Percentiles rank a stretch among this genome's conserved stretches.
Conservation (phyloP, 768 basidiomycete species). For the Vararia minispora region DNA sequence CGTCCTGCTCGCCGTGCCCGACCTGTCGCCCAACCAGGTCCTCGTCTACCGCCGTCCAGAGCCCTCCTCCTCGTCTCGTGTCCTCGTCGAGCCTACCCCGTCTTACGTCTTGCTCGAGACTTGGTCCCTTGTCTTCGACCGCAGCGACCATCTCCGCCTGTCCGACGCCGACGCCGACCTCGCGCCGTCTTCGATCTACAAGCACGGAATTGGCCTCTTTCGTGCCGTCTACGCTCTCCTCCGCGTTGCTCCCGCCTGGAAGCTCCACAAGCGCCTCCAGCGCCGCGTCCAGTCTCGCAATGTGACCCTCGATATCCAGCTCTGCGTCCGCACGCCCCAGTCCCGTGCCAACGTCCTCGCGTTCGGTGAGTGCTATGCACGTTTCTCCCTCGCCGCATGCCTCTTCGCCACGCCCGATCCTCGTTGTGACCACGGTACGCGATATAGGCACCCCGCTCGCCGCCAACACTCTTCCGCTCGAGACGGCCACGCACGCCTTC, state of each 20-base stretch:
- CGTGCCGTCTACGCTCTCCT: constrained; percentile 65
- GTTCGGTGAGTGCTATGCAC: constrained; percentile 25
- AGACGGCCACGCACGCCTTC: constrained; percentile 48
- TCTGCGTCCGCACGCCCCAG: constrained; percentile 28
- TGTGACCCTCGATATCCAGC: constrained; percentile 35
- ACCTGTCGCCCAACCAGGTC: constrained; percentile 56
- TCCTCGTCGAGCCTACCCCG: constrained; percentile 60
- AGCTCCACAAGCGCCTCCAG: constrained; percentile 50
- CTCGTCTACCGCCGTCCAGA: constrained; percentile 56
- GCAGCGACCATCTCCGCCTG: constrained; percentile 4
- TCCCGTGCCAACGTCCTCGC: constrained; percentile 20
- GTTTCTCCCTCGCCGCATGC: neutral
- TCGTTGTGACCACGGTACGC: constrained; percentile 10
- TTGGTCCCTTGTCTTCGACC: constrained; percentile 44
- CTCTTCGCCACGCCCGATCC: constrained; percentile 3
- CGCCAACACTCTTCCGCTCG: constrained; percentile 26
- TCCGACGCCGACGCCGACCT: constrained; percentile 30
- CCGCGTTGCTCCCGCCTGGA: constrained; percentile 69
- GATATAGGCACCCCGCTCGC: constrained; percentile 29
- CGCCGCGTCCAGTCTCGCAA: constrained; percentile 28
- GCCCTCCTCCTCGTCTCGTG: constrained; percentile 31
- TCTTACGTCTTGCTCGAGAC: constrained; percentile 62
- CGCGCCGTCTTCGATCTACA: constrained; percentile 70
- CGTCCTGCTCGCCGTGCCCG: constrained; percentile 61
- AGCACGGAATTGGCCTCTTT: constrained; percentile 75